Percentiles rank a stretch among this genome's conserved stretches.
Conservation (phyloP, 2,329 filamentous ascomycete genomes). For the Penicillium paneum region DNA sequence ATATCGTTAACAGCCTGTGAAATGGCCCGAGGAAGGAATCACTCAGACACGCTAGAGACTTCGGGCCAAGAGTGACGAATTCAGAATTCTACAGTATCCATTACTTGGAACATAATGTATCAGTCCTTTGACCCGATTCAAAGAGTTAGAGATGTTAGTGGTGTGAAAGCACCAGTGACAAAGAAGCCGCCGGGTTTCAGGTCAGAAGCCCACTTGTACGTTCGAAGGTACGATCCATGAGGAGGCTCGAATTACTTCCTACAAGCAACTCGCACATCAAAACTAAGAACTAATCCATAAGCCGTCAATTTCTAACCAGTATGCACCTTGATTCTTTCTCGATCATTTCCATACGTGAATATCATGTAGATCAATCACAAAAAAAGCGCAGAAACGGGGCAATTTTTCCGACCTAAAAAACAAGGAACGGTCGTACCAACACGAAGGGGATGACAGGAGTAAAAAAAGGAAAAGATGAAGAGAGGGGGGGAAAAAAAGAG, state of each 20-base stretch:
- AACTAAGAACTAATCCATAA: conserved; percentile 10
- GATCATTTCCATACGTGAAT: conserved; percentile 16
- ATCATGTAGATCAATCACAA: conserved; percentile 14
- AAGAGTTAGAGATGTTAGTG: neutral
- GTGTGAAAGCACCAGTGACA: neutral
- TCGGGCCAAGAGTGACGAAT: too few species aligned
- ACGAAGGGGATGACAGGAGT: conserved; percentile 11
- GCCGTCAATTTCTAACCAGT: conserved; percentile 13
- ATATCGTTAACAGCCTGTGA: too few species aligned
- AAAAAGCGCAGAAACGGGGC: conserved; percentile 15
- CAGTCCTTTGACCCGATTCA: neutral
- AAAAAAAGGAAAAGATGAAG: conserved; percentile 23
- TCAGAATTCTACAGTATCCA: neutral
- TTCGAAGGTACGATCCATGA: neutral
- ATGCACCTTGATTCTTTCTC: conserved; percentile 15
- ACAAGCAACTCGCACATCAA: neutral
- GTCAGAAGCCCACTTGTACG: neutral
- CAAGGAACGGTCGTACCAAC: conserved; percentile 13
- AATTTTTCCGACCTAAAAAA: conserved; percentile 16
- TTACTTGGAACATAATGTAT: too few species aligned
- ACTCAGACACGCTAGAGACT: neutral
- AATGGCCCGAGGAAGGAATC: neutral
- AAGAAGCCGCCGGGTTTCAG: neutral
- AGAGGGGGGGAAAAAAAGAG: conserved; percentile 15
- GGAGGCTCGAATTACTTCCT: neutral